A percentile compares a stretch with the other conserved stretches of the same genome.
These are phyloP conservation scores for Coemansia sp. DNA, from an alignment of 371 early-diverging fungal species.

Conservation along the genomic window DNA sequence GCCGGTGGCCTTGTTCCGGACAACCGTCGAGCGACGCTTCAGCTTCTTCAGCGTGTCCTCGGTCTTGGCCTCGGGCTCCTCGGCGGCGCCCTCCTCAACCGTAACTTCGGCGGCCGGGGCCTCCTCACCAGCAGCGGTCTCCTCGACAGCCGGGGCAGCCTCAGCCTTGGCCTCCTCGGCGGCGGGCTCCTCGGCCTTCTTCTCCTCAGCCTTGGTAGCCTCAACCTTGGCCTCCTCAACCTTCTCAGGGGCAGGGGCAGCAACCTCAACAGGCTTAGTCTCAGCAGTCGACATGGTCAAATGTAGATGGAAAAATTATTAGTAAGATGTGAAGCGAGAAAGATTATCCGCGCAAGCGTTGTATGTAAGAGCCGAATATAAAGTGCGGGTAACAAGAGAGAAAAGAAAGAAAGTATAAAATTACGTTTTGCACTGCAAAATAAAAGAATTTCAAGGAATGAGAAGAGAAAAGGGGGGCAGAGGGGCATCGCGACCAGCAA, in stretches of 20 bases:
- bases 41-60: slow-evolving; percentile 33
- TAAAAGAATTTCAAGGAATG: slow-evolving; percentile 19
- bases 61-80: slow-evolving; percentile 13
- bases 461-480: slow-evolving; percentile 11
- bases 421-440: slow-evolving; percentile 45
- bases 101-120: slow-evolving; percentile 4
- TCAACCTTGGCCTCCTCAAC: slow-evolving; percentile 5
- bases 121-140: slow-evolving; percentile 3
- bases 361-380: slow-evolving; percentile 1
- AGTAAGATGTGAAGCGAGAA: not conserved
- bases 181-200: not conserved
- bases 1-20: slow-evolving; percentile 43
- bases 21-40: slow-evolving; percentile 47
- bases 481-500: slow-evolving; percentile 1
- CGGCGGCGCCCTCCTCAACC: slow-evolving; percentile 7
- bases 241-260: not conserved
- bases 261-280: slow-evolving; percentile 5
- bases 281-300: slow-evolving; percentile 15
- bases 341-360: slow-evolving; percentile 5
- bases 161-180: too few relatives aligned
- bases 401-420: slow-evolving; percentile 29
- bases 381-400: slow-evolving; percentile 14
- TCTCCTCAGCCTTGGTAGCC: slow-evolving; percentile 16
- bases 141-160: slow-evolving; percentile 5
- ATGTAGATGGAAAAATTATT: slow-evolving; percentile 9